Percentiles rank a stretch among this genome's conserved stretches.
Evolutionary conservation across 768 basidiomycete species (phyloP).

Genomic region (Suillus fuscotomentosus): DNA sequence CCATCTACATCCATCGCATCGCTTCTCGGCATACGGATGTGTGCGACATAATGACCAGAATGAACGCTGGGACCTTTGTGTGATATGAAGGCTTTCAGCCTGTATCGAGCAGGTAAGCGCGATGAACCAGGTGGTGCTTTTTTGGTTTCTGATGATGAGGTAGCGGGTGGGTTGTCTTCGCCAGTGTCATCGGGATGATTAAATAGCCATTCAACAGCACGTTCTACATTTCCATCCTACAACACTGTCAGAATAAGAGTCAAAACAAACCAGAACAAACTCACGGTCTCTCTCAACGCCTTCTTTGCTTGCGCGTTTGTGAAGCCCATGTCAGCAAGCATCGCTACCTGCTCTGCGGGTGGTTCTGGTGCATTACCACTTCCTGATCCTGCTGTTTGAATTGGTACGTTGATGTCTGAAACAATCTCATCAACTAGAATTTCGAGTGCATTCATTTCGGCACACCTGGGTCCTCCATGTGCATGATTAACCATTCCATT

Average conservation of each 20-base stretch:
- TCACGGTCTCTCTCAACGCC: conserved; percentile 81
- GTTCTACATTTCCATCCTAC: conserved; percentile 72
- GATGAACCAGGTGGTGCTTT: conserved; percentile 48
- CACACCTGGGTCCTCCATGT: conserved; percentile 92
- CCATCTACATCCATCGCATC: conserved; percentile 30
- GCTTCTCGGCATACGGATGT: conserved; percentile 43
- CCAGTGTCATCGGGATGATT: conserved; percentile 87
- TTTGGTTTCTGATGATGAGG: conserved; percentile 18
- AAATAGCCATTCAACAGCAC: conserved; percentile 96
- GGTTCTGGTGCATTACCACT: conserved; percentile 49
- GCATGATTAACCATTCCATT: conserved; percentile 94
- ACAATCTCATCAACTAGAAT: background rate
- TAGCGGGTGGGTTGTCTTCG: conserved; percentile 42
- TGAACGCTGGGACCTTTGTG: conserved; percentile 97
- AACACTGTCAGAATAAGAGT: background rate
- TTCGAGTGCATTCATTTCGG: background rate
- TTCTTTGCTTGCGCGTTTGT: conserved; percentile 79
- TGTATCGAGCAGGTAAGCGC: conserved; percentile 70
- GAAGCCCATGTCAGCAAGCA: conserved; percentile 93
- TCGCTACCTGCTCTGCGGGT: conserved; percentile 62
- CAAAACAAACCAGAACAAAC: conserved; percentile 22
- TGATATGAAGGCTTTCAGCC: conserved; percentile 91
- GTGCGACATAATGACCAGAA: conserved; percentile 91
- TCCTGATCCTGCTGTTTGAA: conserved; percentile 35
- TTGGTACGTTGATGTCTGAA: conserved; percentile 84